phyloP scores from a whole-genome alignment of 1,284 basidiomycete species.

The Tilletia indica region DNA sequence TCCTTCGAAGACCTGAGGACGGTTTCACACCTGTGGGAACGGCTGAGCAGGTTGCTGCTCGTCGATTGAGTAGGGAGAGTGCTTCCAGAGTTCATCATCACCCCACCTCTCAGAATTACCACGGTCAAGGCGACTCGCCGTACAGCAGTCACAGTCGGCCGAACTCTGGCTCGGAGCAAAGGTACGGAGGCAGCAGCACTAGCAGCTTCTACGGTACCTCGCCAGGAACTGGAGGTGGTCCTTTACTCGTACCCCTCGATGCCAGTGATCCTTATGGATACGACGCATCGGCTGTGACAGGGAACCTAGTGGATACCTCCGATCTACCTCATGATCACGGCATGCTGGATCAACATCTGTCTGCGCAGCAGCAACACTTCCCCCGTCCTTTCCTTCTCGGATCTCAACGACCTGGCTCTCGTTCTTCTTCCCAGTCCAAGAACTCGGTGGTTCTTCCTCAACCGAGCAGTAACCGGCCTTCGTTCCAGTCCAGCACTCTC shows the following conservation, averaged over 20 bases:
- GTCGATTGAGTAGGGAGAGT: constrained; percentile 12
- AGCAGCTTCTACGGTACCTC: too few relatives aligned
- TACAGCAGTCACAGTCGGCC: not conserved
- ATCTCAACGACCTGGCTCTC: not conserved
- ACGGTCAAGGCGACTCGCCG: not conserved
- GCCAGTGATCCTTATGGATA: not conserved
- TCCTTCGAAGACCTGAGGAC: constrained; percentile 13
- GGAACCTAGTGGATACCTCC: not conserved
- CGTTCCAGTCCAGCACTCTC: not conserved
- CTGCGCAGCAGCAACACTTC: not conserved
- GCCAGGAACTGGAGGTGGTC: too few relatives aligned
- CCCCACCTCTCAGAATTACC: not conserved
- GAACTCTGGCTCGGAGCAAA: not conserved
- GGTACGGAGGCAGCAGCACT: too few relatives aligned
- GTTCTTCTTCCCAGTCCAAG: too few relatives aligned
- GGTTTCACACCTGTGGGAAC: constrained; percentile 12
- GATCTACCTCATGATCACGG: not conserved
- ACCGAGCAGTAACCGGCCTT: not conserved
- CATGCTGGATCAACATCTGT: not conserved
- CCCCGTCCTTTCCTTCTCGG: constrained; percentile 8
- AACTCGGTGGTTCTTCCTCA: too few relatives aligned
- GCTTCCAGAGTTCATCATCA: not conserved
- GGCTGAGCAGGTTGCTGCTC: constrained; percentile 14
- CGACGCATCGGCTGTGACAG: not conserved
- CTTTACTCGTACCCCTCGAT: not conserved